phyloP scores from a whole-genome alignment of 202 grass and related monocot species.

The Carex sylvatica region DNA sequence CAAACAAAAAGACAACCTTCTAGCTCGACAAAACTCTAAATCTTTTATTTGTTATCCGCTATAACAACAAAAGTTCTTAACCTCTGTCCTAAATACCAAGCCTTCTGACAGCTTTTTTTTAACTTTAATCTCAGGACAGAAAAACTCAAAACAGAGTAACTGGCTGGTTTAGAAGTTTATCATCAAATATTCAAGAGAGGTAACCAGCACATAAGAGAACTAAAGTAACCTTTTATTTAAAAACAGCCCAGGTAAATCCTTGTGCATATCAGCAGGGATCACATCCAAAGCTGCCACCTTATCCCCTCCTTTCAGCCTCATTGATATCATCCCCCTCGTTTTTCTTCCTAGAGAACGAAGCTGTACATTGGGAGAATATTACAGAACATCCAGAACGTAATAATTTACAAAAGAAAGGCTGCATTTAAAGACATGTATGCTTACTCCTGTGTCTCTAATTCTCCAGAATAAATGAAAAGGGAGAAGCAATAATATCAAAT shows the following conservation, averaged over 20 bases:
- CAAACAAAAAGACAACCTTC: neutral
- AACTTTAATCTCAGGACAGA: neutral
- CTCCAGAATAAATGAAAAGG: slow-evolving; percentile 3
- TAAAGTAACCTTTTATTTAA: slow-evolving; percentile 44
- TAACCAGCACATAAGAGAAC: slow-evolving; percentile 2
- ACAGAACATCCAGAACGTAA: slow-evolving; percentile 30
- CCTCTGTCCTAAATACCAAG: neutral
- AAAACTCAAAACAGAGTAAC: slow-evolving; percentile 8
- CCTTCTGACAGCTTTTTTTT: neutral
- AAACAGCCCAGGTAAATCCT: slow-evolving; percentile 46
- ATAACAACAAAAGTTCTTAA: neutral
- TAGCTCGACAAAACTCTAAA: neutral
- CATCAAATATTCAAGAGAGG: slow-evolving; percentile 1
- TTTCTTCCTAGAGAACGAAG: slow-evolving; percentile 74
- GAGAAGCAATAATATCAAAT: neutral
- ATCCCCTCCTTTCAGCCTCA: slow-evolving; percentile 74
- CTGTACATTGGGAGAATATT: slow-evolving; percentile 40
- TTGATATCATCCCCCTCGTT: slow-evolving; percentile 66
- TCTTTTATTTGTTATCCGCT: neutral
- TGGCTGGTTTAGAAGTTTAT: neutral
- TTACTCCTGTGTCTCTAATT: neutral
- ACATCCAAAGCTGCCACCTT: slow-evolving; percentile 93
- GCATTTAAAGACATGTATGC: neutral
- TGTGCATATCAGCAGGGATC: slow-evolving; percentile 64
- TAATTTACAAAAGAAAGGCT: slow-evolving; percentile 16